Base-by-base conservation (phyloP, 495 filamentous ascomycete species). In the Parathielavia appendiculata region DNA sequence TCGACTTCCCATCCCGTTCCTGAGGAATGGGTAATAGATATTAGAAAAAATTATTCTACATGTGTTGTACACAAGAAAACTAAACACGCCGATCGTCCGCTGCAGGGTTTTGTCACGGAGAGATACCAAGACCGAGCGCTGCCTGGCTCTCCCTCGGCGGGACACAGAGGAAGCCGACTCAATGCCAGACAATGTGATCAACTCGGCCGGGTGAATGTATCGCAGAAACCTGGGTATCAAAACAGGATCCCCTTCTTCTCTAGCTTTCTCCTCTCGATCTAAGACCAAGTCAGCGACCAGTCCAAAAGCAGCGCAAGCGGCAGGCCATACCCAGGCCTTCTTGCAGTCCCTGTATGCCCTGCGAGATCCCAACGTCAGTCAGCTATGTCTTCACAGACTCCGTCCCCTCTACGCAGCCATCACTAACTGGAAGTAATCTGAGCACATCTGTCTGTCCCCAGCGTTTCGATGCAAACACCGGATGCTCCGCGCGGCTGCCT, bases 311-410 rank as follows among this genome's bases (percentile, higher is more conserved):
- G 19, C 39, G 23, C 23, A 12, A 56, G 5, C 8, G 14, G 10
- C 16, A n/a, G 0, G 2, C 26, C 87, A 71, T 81, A 92, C 90
- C 91, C 91, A 96, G 76, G 86, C 78, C 75, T 92, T 91, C 71
- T 96, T 96, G 73, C 91, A 96, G 61, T 95, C 91, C 60, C 91
- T 83, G 72, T 96, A 96, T 55, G 91, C 91, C 72, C 91, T 96
- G 53, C 32, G 44, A 38, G 14, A 45, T 40, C 32, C 44, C 44
- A 20, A 26, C 59, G 57, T 72, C 59, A 71, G 66, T 44, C 51
- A 22, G 30, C 40, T 20, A 7, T 43, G 5, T n/a, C 2, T 16
- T 22, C 14, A n/a, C n/a, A 39, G 16, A 26, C 10, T 19, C 4
- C 35, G 46, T 56, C 16, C 8, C 41, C 46, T 54, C 10, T 7